A percentile compares a stretch with the other conserved stretches of the same genome.
Conservation (phyloP, 2,329 filamentous ascomycete species). For the Polytolypa hystricis region DNA sequence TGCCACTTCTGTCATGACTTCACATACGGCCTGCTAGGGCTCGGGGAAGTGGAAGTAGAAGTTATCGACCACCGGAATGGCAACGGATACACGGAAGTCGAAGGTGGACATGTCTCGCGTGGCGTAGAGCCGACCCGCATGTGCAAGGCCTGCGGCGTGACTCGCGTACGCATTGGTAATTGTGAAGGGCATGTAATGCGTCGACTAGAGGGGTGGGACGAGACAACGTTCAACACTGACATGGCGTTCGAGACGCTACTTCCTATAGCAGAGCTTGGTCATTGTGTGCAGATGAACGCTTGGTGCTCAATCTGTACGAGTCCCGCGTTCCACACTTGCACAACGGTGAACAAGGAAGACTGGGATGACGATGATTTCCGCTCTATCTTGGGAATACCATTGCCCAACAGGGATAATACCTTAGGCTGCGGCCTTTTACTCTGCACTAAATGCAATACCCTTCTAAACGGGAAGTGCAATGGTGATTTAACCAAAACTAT, state of each 20-base stretch:
- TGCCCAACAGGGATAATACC: too few relatives aligned
- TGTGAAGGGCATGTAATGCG: constrained; percentile 25
- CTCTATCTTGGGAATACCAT: too few relatives aligned
- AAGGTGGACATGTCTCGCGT: constrained; percentile 25
- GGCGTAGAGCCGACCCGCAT: constrained; percentile 25
- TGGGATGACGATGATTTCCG: constrained; percentile 9
- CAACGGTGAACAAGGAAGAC: neutral
- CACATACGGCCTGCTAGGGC: constrained; percentile 30
- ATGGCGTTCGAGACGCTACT: constrained; percentile 18
- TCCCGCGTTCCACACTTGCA: constrained; percentile 28
- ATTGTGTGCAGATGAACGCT: constrained; percentile 9
- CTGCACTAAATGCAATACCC: constrained; percentile 18
- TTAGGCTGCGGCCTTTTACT: constrained; percentile 23
- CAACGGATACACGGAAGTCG: constrained; percentile 28
- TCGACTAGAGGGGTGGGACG: constrained; percentile 14
- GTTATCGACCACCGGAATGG: constrained; percentile 25
- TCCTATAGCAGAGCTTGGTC: constrained; percentile 10
- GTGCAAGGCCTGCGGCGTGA: constrained; percentile 27
- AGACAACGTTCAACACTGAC: constrained; percentile 14
- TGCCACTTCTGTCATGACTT: constrained; percentile 34
- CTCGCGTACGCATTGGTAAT: constrained; percentile 23
- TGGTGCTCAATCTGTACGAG: constrained; percentile 35
- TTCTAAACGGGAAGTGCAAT: constrained; percentile 10
- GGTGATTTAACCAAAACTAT: constrained; percentile 16
- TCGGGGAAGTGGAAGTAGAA: constrained; percentile 23